Percentiles rank a stretch among this genome's conserved stretches.
These are phyloP conservation scores for Fusarium mangiferae DNA, from an alignment of 2,329 filamentous ascomycete genomes.

Conservation along the genomic window DNA sequence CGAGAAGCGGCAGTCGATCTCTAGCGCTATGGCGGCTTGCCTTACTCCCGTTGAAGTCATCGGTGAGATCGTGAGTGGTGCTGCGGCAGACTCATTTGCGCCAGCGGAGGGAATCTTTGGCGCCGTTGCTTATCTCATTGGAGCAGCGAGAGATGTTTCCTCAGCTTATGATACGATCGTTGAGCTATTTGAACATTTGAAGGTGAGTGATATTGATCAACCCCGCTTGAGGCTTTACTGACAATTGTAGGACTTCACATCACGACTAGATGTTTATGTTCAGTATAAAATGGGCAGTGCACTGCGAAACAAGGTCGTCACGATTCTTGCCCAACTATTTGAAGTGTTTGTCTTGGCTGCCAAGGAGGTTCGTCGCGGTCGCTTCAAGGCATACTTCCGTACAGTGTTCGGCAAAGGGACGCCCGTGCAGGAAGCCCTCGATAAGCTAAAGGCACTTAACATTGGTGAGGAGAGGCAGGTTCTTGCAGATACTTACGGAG, in stretches of 20 bases:
- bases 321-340: constrained; percentile 56
- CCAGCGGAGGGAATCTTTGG: constrained; percentile 55
- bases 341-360: constrained; percentile 57
- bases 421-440: constrained; percentile 52
- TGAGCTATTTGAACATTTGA: constrained; percentile 55
- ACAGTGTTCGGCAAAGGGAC: constrained; percentile 53
- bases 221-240: constrained; percentile 25
- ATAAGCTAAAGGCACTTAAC: constrained; percentile 54
- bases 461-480: constrained; percentile 55
- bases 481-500: constrained; percentile 56
- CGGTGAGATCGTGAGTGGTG: constrained; percentile 52
- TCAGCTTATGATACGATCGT: constrained; percentile 57
- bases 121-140: constrained; percentile 56
- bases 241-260: constrained; percentile 53
- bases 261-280: constrained; percentile 54
- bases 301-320: constrained; percentile 53
- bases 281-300: constrained; percentile 51
- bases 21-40: constrained; percentile 46
- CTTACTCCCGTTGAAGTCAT: constrained; percentile 53
- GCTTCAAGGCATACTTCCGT: constrained; percentile 55
- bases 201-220: constrained; percentile 40
- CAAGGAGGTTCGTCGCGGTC: constrained; percentile 54
- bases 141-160: constrained; percentile 57
- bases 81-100: constrained; percentile 52
- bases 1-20: constrained; percentile 48